phyloP scores from a whole-genome alignment of 495 filamentous ascomycete genomes.

The Filosporella fistucella region DNA sequence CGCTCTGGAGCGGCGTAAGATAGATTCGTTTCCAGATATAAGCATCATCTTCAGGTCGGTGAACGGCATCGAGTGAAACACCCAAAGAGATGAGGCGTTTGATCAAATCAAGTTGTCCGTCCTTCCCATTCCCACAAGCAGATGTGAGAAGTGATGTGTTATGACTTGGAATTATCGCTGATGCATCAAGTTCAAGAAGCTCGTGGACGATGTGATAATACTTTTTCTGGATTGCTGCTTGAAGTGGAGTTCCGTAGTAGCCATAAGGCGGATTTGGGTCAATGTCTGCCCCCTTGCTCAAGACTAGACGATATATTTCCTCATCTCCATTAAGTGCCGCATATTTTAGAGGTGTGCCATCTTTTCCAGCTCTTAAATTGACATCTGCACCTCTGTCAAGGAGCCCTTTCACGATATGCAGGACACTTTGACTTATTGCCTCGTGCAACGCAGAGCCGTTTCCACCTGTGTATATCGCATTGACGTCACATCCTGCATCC shows the following conservation, averaged over 20 bases:
- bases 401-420: background rate
- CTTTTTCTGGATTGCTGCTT: background rate
- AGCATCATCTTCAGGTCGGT: background rate
- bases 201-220: background rate
- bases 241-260: background rate
- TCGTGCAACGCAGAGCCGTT: too few relatives aligned
- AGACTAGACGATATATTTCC: constrained; percentile 17
- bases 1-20: background rate
- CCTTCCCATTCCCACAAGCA: background rate
- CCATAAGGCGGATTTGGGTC: background rate
- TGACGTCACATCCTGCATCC: too few relatives aligned
- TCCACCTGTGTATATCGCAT: too few relatives aligned
- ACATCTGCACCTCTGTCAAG: constrained; percentile 11
- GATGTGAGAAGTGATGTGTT: background rate
- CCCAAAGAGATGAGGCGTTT: background rate
- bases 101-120: background rate
- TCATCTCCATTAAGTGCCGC: constrained; percentile 21
- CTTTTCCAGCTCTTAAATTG: constrained; percentile 3
- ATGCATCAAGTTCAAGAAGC: background rate
- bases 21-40: background rate
- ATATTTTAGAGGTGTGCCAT: constrained; percentile 22
- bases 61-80: background rate
- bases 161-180: background rate
- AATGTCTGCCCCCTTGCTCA: constrained; percentile 23
- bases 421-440: too few relatives aligned